Base-by-base conservation (phyloP, 768 basidiomycete genomes). In the Asterophora parasitica region DNA sequence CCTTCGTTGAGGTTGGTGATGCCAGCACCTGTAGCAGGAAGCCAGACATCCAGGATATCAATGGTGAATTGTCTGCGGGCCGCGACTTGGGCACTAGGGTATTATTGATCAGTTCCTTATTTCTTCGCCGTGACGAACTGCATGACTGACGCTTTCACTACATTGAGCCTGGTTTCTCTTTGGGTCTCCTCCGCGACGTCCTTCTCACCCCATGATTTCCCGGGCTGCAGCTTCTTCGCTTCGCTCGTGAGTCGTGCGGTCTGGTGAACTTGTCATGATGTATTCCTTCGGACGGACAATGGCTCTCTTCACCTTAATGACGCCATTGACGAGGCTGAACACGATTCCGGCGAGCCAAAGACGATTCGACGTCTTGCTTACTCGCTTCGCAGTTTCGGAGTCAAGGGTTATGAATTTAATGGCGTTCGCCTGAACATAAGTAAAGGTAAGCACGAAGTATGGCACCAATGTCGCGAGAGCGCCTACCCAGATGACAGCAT, bases 311-410 rank as follows among this genome's bases (percentile, higher is more conserved):
- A 83, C 88, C 74, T 90, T 91, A 52, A 89, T 63, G 2, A 79
- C 63, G 19, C 82, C 77, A 60, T 86, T 82, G 13, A 77, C 67
- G 20, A 95, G 72, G 61, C 88, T 92, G 60, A 92, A 81, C 30
- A 84, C 53, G 49, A 97, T 92, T 0, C 92, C 94, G 3, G 85
- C 76, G 15, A 94, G 71, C 93, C 93, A 97, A 67, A 92, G 86
- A 33, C 83, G 81, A 66, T 86, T 88, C 2, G 90, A 82, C 7
- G 77, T 69, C 64, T 79, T 83, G 50, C 76, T 69, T 12, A 88
- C 69, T 56, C 69, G 78, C 44, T 79, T 71, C 4, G 81, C 76
- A 9, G 79, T 81, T 47, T 79, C 78, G 3, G 87, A 79, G 41
- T 69, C 70, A 49, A 88, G 64, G 41, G 59, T 75, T 50, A 84